Evolutionary conservation across 2,329 filamentous ascomycete species (phyloP), one percentile per base, ranked within the genome.

Genomic region (Catunica adiposa): DNA sequence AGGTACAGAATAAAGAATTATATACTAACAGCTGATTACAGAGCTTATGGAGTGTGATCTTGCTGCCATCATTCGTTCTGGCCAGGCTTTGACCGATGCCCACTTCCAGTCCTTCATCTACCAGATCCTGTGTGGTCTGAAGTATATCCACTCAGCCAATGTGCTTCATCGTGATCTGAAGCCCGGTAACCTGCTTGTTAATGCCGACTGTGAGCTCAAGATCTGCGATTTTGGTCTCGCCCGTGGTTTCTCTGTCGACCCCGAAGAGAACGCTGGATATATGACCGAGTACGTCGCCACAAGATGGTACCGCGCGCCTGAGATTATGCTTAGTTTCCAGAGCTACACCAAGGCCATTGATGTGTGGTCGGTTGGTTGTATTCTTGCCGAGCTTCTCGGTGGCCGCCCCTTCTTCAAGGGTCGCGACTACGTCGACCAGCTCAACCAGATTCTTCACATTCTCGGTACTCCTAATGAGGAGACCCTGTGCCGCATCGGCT

Each of bases 51-150:
- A 98, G 68, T 97, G 92, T 73, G 92, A 98, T 71, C 72, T 98
- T 68, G 92, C 92, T 31, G 92, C 92, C 62, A 98, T 98, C 68
- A 97, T 98, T 64, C 83, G 92, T 62, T 97, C 90, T 44, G 92
- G 92, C 60, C 92, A 98, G 69, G 89, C 92, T 51, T 76, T 98
- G 67, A 98, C 92, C 66, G 92, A 98, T 67, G 92, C 92, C 56
- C 92, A 98, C 71, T 98, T 98, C 75, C 92, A 98, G 72, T 97
- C 92, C 54, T 98, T 98, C 73, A 96, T 98, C 72, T 98, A 98
- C 75, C 92, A 98, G 77, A 98, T 98, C 62, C 84, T 98, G 4
- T 97, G 92, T 68, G 92, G 92, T 61, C 77, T 98, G 63, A 98
- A 98, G 76, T 98, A 97, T 71, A 97, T 98, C 62, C 92, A 98